Conservation (phyloP, 2,329 filamentous ascomycete genomes). For the Microdochium paspali region DNA sequence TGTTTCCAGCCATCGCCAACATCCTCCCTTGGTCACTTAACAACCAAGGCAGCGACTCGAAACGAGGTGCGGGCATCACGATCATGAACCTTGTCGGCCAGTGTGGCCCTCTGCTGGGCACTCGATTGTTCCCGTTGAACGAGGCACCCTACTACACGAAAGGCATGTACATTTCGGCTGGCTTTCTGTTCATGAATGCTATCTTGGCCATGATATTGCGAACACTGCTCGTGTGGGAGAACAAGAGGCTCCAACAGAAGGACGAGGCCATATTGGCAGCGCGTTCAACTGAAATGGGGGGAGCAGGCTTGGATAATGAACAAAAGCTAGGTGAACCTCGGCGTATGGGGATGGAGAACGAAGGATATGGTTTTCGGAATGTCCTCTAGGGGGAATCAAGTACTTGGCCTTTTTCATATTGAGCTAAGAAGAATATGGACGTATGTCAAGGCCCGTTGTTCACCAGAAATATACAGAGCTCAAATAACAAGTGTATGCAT, state of each 20-base stretch:
- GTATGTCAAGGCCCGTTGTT: no score
- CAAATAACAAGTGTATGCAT: no score
- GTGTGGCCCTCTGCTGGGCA: conserved; percentile 53
- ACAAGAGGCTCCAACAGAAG: conserved; percentile 16
- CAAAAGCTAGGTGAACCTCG: no score
- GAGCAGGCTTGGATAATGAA: no score
- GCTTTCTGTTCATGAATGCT: conserved; percentile 27
- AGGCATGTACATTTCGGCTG: conserved; percentile 28
- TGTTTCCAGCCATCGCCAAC: conserved; percentile 60
- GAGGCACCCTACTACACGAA: conserved; percentile 26
- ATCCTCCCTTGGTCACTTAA: conserved; percentile 50
- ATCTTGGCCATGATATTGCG: conserved; percentile 22
- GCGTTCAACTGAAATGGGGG: no score
- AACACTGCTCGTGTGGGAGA: conserved; percentile 21
- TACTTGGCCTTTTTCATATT: no score
- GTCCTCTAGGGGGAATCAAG: no score
- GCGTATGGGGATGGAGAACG: no score
- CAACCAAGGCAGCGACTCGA: conserved; percentile 60
- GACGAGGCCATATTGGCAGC: background rate
- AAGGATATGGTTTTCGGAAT: no score
- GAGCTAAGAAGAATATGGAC: no score
- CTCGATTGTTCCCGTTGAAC: conserved; percentile 46
- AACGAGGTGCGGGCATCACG: conserved; percentile 53
- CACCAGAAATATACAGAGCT: no score
- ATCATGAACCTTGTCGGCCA: conserved; percentile 52